Evolutionary conservation across 345 rosid genomes (phyloP).

Genomic region (Clausena lansium): DNA sequence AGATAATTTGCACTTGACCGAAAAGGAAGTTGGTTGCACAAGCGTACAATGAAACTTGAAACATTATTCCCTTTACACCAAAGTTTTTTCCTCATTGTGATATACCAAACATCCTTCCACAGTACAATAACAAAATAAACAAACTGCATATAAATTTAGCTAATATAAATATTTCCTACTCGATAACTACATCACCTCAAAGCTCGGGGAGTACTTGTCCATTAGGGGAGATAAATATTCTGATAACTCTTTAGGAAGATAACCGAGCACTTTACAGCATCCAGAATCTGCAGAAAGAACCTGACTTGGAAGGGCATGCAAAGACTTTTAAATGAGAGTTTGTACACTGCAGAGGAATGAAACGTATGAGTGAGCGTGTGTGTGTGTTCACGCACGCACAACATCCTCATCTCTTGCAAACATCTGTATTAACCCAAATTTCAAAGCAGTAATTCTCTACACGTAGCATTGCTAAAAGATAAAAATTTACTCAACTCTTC

Average conservation of each 20-base stretch:
- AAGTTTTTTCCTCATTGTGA: neutral
- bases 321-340: neutral
- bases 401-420: neutral
- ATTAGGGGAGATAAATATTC: slow-evolving; percentile 68
- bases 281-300: slow-evolving; percentile 56
- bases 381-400: neutral
- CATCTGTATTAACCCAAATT: neutral
- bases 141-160: neutral
- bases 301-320: slow-evolving; percentile 34
- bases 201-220: slow-evolving; percentile 46
- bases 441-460: neutral
- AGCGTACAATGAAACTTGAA: neutral
- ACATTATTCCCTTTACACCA: neutral
- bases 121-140: neutral
- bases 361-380: neutral
- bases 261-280: slow-evolving; percentile 59
- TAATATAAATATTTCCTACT: neutral
- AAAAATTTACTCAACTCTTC: neutral
- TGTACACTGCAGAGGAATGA: neutral
- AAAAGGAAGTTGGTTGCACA: neutral
- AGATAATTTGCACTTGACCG: neutral
- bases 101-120: neutral
- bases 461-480: neutral
- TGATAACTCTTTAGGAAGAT: slow-evolving; percentile 75
- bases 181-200: slow-evolving; percentile 57